Evolutionary conservation across 495 filamentous ascomycete genomes (phyloP), one percentile per base, ranked within the genome.

Genomic region (Lindgomyces ingoldianus): DNA sequence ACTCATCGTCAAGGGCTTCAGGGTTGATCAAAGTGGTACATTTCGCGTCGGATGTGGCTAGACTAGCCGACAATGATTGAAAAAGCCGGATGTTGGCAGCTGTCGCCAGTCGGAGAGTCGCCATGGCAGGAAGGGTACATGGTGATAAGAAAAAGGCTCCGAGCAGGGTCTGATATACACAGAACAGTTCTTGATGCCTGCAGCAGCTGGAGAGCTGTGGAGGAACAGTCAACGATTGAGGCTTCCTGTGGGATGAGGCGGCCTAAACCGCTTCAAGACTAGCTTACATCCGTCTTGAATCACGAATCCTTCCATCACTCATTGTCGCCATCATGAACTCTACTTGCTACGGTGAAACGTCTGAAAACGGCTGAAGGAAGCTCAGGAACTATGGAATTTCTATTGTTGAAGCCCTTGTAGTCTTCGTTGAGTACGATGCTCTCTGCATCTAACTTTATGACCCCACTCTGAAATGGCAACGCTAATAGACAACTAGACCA

Each of bases 1-100:
- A 60, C 44, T 70, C 68, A 36, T 70, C 68, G 18, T 64, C 53
- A 11, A 70, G 60, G 12, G 58, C 62, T 30, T 63, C 63, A 3
- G 21, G 6, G 26, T 67, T 59, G 42, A 67, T 46, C 9, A 57
- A 25, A 25, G 52, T 10, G 2, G 30, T 27, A 16, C 45, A 25
- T 22, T 26, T 30, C 26, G 46, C 21, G 26, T 39, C 39, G 24
- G 22, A 25, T 3, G 41, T 45, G 18, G 29, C 45, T 14, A 67
- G 56, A 18, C 27, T 19, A 2, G 30, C 18, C 12, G 55, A 49
- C 16, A 70, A 53, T 14, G 27, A n/a, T 29, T 67, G 68, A 42
- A 70, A 70, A 6, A 19, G 19, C 22, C 62, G 57, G 29, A 70
- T 50, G 25, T 55, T 47, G 19, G 33, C 62, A 6, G 68, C 68